Base-by-base conservation (phyloP, 495 filamentous ascomycete species). In the Tuber brumale region DNA sequence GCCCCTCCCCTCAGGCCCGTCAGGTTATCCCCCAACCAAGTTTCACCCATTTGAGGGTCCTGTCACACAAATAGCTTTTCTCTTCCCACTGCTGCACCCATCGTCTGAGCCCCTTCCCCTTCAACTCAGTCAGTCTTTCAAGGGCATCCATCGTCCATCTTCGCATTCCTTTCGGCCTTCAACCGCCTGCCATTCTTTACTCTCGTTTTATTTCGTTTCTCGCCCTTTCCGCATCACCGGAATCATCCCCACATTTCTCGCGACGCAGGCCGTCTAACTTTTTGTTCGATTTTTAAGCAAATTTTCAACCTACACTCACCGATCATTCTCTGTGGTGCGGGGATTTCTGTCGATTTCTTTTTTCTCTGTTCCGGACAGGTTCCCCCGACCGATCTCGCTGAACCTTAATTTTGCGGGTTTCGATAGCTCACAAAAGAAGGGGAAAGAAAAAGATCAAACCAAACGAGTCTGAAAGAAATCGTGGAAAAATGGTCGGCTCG, bases 401-500 rank as follows among this genome's bases (percentile, higher is more conserved):
- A 42, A 41, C 70, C 43, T 45, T 42, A n/a, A 71, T 9, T 71
- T n/a, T 45, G 23, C 70, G 35, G 43, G 70, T 71, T 45, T 42
- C 35, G 43, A 71, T 45, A 42, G 37, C 70, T 45, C 39, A n/a
- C 70, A 23, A 42, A 43, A 27, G 43, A 41, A 39, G 31, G 5
- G n/a, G 41, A 42, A 41, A 37, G 12, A 10, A 12, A 21, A 37
- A 39, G 35, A 71, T 37, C 19, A 39, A 71, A 71, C 70, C 39
- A 45, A 12, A 43, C 39, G 23, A 71, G 27, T n/a, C 70, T 10
- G 39, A n/a, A 45, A 71, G 70, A 41, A 39, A 71, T 45, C 39
- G 21, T n/a, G 43, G 79, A 82, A 86, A 79, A 66, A 90, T 89
- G 88, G 84, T 84, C 77, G 88, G 89, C 85, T 89, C 88, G 76